phyloP scores from a whole-genome alignment of 768 basidiomycete genomes.

The Cyclocybe aegerita region DNA sequence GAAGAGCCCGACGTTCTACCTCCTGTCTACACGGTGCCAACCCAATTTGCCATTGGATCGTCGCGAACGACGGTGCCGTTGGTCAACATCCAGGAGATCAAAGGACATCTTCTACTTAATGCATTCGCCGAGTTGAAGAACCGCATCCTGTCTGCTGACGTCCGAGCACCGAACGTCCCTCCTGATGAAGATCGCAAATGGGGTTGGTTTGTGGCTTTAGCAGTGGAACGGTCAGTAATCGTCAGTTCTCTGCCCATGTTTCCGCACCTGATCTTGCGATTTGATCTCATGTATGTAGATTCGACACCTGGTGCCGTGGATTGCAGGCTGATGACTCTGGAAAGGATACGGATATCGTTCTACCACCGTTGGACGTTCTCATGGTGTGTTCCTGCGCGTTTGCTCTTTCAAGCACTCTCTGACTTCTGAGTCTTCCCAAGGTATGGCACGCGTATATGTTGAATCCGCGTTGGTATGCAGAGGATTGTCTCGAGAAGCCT shows the following conservation, averaged over 20 bases:
- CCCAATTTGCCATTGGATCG: constrained; percentile 26
- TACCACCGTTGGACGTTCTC: constrained; percentile 36
- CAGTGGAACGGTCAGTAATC: constrained; percentile 34
- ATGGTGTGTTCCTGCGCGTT: constrained; percentile 23
- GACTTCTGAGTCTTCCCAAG: constrained; percentile 10
- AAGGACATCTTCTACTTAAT: constrained; percentile 33
- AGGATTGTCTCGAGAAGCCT: constrained; percentile 26
- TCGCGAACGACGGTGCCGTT: constrained; percentile 22
- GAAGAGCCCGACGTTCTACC: constrained; percentile 7
- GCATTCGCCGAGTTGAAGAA: constrained; percentile 29
- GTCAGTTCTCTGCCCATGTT: background rate
- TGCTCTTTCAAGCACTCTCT: background rate
- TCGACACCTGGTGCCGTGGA: constrained; percentile 25
- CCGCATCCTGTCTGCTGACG: constrained; percentile 16
- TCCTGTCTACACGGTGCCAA: constrained; percentile 29
- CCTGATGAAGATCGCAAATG: constrained; percentile 26
- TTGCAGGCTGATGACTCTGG: constrained; percentile 10
- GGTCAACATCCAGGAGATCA: constrained; percentile 26
- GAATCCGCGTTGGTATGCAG: constrained; percentile 30
- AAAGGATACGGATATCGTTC: constrained; percentile 10
- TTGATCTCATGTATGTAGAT: constrained; percentile 16
- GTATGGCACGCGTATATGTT: constrained; percentile 39
- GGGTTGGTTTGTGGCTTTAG: constrained; percentile 35
- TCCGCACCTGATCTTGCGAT: background rate
- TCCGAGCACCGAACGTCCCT: constrained; percentile 13